These are phyloP conservation scores for Tylopilus sp. DNA, from an alignment of 1,284 basidiomycete species.

Conservation along the genomic window DNA sequence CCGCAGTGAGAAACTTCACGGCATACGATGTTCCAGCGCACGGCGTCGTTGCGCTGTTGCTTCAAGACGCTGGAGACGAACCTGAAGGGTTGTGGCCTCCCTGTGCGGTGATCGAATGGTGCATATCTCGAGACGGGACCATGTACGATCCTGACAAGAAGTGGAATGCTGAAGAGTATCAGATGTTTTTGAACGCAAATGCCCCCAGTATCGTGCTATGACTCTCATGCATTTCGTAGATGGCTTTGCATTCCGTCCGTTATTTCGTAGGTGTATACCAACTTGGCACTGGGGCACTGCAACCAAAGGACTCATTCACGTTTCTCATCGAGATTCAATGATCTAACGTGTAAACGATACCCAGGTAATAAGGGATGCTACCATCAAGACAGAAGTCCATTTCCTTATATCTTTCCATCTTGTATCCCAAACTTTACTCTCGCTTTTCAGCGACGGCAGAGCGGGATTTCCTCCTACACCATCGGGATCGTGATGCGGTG, in stretches of 20 bases:
- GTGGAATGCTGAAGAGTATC: conserved; percentile 23
- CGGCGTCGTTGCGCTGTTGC: conserved; percentile 63
- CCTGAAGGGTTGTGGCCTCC: conserved; percentile 49
- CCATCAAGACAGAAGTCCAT: conserved; percentile 28
- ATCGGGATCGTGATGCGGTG: neutral
- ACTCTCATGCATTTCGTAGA: neutral
- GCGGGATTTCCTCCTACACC: neutral
- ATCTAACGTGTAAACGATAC: conserved; percentile 25
- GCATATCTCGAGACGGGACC: conserved; percentile 33
- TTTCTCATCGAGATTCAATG: neutral
- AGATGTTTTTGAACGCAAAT: neutral
- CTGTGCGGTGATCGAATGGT: conserved; percentile 47
- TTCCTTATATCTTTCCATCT: conserved; percentile 29
- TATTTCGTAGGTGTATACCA: neutral
- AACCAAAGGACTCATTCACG: neutral
- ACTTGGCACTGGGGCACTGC: neutral
- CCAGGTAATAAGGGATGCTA: conserved; percentile 28
- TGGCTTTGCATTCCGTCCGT: neutral
- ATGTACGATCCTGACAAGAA: conserved; percentile 32
- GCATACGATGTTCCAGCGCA: conserved; percentile 56
- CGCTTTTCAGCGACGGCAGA: neutral
- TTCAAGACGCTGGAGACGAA: conserved; percentile 64
- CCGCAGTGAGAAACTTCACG: conserved; percentile 60
- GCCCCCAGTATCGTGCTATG: neutral
- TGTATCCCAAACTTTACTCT: conserved; percentile 15